Evolutionary conservation across 192 early-diverging fungal genomes (phyloP).

Genomic region (Linnemannia hyalina): DNA sequence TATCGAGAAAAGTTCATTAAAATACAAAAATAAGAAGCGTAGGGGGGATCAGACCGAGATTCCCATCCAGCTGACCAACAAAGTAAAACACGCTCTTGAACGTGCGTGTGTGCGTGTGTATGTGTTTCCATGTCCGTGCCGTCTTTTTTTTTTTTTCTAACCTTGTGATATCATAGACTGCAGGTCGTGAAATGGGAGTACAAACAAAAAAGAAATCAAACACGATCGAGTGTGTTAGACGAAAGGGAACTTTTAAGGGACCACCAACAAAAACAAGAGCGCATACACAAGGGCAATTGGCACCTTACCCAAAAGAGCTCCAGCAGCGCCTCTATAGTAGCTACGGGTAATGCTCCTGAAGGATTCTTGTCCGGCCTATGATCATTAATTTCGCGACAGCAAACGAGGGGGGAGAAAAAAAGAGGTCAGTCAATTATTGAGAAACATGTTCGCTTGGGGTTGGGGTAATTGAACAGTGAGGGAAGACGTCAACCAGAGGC

Average conservation of each 20-base stretch:
- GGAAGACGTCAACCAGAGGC: not conserved
- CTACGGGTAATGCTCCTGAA: conserved; percentile 89
- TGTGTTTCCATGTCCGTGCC: conserved; percentile 2
- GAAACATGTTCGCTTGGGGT: not conserved
- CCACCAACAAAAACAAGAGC: not conserved
- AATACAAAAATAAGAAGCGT: not conserved
- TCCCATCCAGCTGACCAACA: conserved; percentile 6
- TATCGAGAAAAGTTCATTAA: conserved; percentile 1
- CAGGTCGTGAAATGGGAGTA: conserved; percentile 10
- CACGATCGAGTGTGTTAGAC: conserved; percentile 16
- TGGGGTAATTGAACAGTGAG: not conserved
- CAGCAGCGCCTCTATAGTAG: conserved; percentile 87
- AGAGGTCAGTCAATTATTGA: not conserved
- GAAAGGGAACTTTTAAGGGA: not conserved
- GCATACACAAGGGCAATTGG: not conserved
- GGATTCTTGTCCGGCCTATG: conserved; percentile 84
- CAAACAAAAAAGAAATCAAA: conserved; percentile 10
- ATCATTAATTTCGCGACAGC: conserved; percentile 28
- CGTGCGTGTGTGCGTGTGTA: not conserved
- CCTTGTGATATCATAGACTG: conserved; percentile 89
- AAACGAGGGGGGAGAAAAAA: conserved; percentile 49
- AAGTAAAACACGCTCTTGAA: conserved; percentile 14
- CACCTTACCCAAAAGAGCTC: conserved; percentile 74
- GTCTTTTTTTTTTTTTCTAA: conserved; percentile 45
- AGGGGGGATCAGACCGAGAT: conserved; percentile 3